A percentile compares a stretch with the other conserved stretches of the same genome.
These are phyloP conservation scores for Globomyces sp. DNA, from an alignment of 371 early-diverging fungal species.

Conservation along the genomic window DNA sequence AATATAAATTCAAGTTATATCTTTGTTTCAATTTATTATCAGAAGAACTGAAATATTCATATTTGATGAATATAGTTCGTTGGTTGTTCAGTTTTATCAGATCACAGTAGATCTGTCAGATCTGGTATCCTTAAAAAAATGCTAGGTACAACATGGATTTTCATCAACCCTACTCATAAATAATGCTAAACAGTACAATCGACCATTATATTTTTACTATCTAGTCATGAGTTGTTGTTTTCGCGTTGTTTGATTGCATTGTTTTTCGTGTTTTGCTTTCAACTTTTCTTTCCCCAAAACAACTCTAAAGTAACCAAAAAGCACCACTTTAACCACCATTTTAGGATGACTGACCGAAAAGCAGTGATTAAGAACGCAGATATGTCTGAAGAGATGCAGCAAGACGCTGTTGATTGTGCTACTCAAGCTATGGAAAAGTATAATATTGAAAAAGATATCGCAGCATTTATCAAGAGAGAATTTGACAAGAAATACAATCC, in stretches of 20 bases:
- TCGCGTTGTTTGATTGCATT: background rate
- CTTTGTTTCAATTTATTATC: too few relatives aligned
- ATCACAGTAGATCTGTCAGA: too few relatives aligned
- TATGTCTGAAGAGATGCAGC: slow-evolving; percentile 97
- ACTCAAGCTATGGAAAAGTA: slow-evolving; percentile 89
- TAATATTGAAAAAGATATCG: slow-evolving; percentile 96
- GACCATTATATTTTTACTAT: background rate
- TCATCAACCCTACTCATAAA: background rate
- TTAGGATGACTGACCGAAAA: slow-evolving; percentile 68
- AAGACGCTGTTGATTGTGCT: slow-evolving; percentile 90
- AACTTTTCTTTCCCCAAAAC: background rate
- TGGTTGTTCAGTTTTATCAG: too few relatives aligned
- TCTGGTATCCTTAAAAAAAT: too few relatives aligned
- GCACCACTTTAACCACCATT: background rate
- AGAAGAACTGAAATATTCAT: too few relatives aligned
- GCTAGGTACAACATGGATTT: background rate
- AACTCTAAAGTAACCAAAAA: too few relatives aligned
- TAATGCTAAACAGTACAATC: background rate
- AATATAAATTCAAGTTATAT: too few relatives aligned
- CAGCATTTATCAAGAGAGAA: slow-evolving; percentile 94
- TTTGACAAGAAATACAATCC: slow-evolving; percentile 97
- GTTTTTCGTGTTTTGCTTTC: background rate
- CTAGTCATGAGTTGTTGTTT: background rate
- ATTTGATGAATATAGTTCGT: too few relatives aligned
- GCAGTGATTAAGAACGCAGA: slow-evolving; percentile 95